Percentiles rank a stretch among this genome's conserved stretches.
Conservation (phyloP, 495 filamentous ascomycete species). For the Pyrenopolyporus hunteri region DNA sequence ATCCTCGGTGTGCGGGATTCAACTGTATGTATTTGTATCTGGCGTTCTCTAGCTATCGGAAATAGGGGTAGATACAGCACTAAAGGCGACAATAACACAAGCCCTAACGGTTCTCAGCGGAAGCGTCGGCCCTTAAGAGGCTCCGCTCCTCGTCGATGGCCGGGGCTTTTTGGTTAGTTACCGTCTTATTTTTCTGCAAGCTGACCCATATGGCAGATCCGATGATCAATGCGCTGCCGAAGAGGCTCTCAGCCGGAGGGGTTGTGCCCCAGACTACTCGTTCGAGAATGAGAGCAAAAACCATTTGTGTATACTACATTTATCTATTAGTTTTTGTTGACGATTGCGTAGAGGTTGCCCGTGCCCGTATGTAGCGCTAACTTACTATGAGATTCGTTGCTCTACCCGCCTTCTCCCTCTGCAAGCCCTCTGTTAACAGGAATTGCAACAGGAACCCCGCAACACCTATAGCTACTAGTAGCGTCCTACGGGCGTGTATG, state of each 20-base stretch:
- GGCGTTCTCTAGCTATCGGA: too few species aligned
- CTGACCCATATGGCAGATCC: slow-evolving; percentile 76
- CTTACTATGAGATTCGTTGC: slow-evolving; percentile 76
- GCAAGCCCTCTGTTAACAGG: slow-evolving; percentile 74
- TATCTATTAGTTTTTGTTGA: slow-evolving; percentile 1
- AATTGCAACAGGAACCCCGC: slow-evolving; percentile 83
- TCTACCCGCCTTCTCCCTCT: slow-evolving; percentile 66
- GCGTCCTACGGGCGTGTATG: slow-evolving; percentile 25
- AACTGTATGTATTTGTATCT: too few species aligned
- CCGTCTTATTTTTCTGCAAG: slow-evolving; percentile 48
- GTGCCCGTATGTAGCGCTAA: background rate
- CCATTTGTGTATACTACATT: slow-evolving; percentile 71
- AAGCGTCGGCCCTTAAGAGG: slow-evolving; percentile 32
- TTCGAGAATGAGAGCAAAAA: slow-evolving; percentile 79
- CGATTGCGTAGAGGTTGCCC: too few species aligned
- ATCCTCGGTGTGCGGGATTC: too few species aligned
- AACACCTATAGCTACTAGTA: slow-evolving; percentile 68
- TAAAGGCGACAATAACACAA: slow-evolving; percentile 17
- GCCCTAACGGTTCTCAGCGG: slow-evolving; percentile 11
- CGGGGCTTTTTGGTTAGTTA: slow-evolving; percentile 11
- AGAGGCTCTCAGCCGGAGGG: slow-evolving; percentile 64
- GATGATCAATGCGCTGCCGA: slow-evolving; percentile 73
- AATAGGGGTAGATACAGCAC: background rate
- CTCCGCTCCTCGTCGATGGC: slow-evolving; percentile 44
- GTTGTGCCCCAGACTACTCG: slow-evolving; percentile 75